Conservation (phyloP, 2,329 filamentous ascomycete genomes). For the Calonectria leucothoes region DNA sequence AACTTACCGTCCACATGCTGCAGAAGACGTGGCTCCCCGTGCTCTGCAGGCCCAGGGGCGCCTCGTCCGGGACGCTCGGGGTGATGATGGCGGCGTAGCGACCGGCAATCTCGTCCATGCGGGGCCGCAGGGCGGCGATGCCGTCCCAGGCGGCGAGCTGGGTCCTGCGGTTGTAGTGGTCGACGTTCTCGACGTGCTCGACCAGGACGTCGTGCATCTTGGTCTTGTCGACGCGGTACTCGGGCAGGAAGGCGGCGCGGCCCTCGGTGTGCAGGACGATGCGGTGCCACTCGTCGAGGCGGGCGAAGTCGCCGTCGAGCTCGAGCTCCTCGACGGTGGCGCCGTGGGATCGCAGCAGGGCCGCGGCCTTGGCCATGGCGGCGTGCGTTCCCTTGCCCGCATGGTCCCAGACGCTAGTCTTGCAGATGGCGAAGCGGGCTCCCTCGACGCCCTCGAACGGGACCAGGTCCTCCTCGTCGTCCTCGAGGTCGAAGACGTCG, state of each 20-base stretch:
- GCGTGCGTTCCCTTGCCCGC: conserved; percentile 58
- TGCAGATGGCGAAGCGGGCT: conserved; percentile 66
- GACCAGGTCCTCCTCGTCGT: conserved; percentile 53
- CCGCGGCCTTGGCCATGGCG: conserved; percentile 55
- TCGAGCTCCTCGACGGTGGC: conserved; percentile 68
- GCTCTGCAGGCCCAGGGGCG: conserved; percentile 62
- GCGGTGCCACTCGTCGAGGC: conserved; percentile 64
- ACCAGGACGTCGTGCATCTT: conserved; percentile 59
- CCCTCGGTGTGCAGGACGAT: conserved; percentile 66
- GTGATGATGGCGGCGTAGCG: conserved; percentile 68
- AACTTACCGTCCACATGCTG: conserved; percentile 63
- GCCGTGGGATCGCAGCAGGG: conserved; percentile 58
- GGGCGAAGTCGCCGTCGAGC: conserved; percentile 62
- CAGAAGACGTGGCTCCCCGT: conserved; percentile 69
- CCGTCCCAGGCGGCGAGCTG: conserved; percentile 66
- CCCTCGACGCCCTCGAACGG: conserved; percentile 54
- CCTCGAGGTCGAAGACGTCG: conserved; percentile 64
- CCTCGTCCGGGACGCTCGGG: conserved; percentile 71
- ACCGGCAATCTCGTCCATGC: conserved; percentile 64
- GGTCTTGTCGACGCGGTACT: conserved; percentile 62
- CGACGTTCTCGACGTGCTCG: conserved; percentile 64
- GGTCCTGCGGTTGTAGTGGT: conserved; percentile 56
- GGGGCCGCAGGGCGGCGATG: conserved; percentile 64
- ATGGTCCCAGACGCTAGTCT: conserved; percentile 65
- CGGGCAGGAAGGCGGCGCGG: conserved; percentile 63